Percentiles rank a stretch among this genome's conserved stretches.
Conservation (phyloP, 2,329 filamentous ascomycete species). For the Aspergillus sclerotialis region DNA sequence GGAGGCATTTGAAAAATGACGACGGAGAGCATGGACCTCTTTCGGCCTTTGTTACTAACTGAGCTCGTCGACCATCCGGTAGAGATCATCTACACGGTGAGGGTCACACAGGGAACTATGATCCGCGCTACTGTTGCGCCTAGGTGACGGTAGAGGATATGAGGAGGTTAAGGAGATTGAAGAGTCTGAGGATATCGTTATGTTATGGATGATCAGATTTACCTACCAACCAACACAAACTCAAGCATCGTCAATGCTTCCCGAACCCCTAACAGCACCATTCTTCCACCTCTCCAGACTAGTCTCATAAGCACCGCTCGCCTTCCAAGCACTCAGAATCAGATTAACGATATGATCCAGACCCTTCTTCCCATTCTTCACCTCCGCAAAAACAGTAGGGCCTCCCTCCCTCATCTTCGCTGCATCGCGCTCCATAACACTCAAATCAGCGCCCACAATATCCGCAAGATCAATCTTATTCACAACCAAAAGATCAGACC, state of each 20-base stretch:
- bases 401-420: conserved; percentile 93
- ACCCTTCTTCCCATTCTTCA: conserved; percentile 76
- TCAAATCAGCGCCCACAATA: conserved; percentile 80
- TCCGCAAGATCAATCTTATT: conserved; percentile 97
- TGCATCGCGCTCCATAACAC: conserved; percentile 90
- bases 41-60: not conserved
- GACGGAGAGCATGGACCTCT: no score
- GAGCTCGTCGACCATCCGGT: not conserved
- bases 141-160: no score
- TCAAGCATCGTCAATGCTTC: conserved; percentile 25
- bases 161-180: no score
- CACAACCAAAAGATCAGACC: conserved; percentile 85
- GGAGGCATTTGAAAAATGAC: no score
- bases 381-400: conserved; percentile 90
- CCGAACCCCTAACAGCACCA: conserved; percentile 31
- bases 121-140: not conserved
- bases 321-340: conserved; percentile 87
- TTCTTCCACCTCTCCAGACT: conserved; percentile 39
- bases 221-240: no score
- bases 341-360: conserved; percentile 82
- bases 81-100: not conserved
- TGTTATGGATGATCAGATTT: no score
- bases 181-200: no score
- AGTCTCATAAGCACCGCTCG: conserved; percentile 62
- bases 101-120: not conserved